phyloP scores from a whole-genome alignment of 805 yeast species.

The Teunomyces lycoperdinae region DNA sequence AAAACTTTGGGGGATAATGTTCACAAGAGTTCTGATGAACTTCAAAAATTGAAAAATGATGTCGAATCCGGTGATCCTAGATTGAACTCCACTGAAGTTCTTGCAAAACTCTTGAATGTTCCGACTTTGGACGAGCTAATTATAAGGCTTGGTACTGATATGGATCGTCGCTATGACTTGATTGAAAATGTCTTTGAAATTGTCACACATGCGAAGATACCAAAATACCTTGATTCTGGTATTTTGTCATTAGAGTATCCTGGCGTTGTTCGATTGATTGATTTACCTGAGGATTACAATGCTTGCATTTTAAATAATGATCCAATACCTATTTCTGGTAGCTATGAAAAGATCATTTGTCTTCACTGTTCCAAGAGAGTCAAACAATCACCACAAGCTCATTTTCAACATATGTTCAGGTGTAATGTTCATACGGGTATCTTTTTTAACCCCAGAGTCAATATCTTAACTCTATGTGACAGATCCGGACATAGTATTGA shows the following conservation, averaged over 20 bases:
- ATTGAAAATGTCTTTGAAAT: constrained; percentile 22
- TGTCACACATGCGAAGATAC: constrained; percentile 23
- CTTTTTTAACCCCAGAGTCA: constrained; percentile 19
- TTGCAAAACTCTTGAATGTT: constrained; percentile 22
- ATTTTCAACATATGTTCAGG: constrained; percentile 25
- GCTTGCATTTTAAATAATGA: constrained; percentile 23
- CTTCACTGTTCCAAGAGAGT: constrained; percentile 31
- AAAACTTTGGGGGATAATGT: constrained; percentile 23
- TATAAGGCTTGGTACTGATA: constrained; percentile 1
- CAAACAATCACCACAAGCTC: constrained; percentile 13
- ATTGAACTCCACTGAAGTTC: constrained; percentile 19
- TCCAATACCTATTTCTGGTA: constrained; percentile 10
- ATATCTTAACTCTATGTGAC: constrained; percentile 22
- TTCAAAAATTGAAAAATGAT: constrained; percentile 15
- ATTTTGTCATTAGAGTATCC: constrained; percentile 46
- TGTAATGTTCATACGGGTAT: constrained; percentile 17
- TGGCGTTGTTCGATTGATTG: constrained; percentile 50
- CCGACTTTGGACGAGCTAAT: constrained; percentile 22
- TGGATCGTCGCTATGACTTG: constrained; percentile 3
- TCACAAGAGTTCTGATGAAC: constrained; percentile 10
- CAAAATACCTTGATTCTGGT: constrained; percentile 20
- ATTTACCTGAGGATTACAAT: constrained; percentile 45
- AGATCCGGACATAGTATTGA: constrained; percentile 24
- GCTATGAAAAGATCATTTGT: constrained; percentile 28
- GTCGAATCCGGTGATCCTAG: constrained; percentile 14